Evolutionary conservation across 176 grass and related monocot species (phyloP), one percentile per base, ranked within the genome.

Genomic region (Aegilops umbellulata): DNA sequence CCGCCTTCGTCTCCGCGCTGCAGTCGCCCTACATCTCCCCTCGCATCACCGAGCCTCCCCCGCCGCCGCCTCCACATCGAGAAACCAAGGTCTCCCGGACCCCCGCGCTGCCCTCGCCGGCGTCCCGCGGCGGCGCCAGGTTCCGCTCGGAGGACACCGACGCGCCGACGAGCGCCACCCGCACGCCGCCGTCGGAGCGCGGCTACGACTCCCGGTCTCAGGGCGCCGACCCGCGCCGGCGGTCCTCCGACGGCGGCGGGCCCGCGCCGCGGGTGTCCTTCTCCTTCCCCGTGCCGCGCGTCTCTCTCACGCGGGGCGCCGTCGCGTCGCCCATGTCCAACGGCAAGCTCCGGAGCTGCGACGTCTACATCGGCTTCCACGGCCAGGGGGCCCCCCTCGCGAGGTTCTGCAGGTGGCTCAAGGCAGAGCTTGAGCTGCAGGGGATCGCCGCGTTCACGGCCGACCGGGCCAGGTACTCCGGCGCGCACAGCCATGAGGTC

Each of bases 21-120:
- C 97, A 98, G 78, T 98, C 97, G 2, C 97, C 97, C 4, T 98
- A 98, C 84, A 95, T 98, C 63, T 98, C 97, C 8, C 97, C 97
- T 12, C 87, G 97, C 38, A 79, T 88, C 19, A 26, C 79, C 15
- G 91, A 94, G 32, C 92, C 55, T 19, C 51, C 51, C 6, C 49
- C 49, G 0, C 51, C 92, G 46, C 14, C 82, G 7, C 78, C 53
- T 74, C 65, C 8, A n/a, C 84, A 76, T 67, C 82, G 27, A 26
- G 80, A 83, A 30, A 6, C 24, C 72, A 79, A 19, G 82, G 31
- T 4, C 30, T 58, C 64, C 73, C 78, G 77, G 65, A 55, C 80
- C 35, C 62, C 87, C 20, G 69, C 84, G 25, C 12, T 29, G 66
- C 88, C 84, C 24, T 91, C 93, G 34, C 90, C 91, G 9, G 53